Percentiles rank a stretch among this genome's conserved stretches.
phyloP scores from a whole-genome alignment of 1,284 basidiomycete species.

The Ustilago curta region DNA sequence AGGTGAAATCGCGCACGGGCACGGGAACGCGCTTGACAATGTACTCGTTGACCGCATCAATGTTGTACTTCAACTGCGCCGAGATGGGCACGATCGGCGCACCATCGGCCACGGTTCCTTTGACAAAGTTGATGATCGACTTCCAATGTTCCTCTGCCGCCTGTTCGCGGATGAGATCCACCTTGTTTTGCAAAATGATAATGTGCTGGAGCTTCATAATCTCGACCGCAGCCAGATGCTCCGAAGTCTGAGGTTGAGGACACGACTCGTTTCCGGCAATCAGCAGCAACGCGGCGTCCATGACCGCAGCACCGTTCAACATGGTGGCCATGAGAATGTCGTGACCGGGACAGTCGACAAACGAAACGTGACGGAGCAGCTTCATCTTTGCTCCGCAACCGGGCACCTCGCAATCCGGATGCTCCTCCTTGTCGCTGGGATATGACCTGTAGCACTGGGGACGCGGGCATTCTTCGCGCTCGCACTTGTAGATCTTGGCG shows the following conservation, averaged over 20 bases:
- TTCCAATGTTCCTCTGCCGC: slow-evolving; percentile 69
- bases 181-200: slow-evolving; percentile 84
- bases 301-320: slow-evolving; percentile 98
- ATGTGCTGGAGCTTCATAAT: slow-evolving; percentile 99
- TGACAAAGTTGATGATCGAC: slow-evolving; percentile 66
- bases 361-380: slow-evolving; percentile 83
- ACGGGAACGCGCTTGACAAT: slow-evolving; percentile 97
- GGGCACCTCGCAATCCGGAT: slow-evolving; percentile 90
- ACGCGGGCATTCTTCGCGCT: slow-evolving; percentile 89
- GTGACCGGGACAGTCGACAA: slow-evolving; percentile 79
- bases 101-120: slow-evolving; percentile 88
- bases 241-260: slow-evolving; percentile 97
- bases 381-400: slow-evolving; percentile 92
- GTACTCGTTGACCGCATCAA: slow-evolving; percentile 99
- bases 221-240: slow-evolving; percentile 97
- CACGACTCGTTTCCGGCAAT: slow-evolving; percentile 98
- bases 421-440: slow-evolving; percentile 91
- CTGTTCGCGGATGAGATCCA: slow-evolving; percentile 68
- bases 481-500: slow-evolving; percentile 99
- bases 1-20: slow-evolving; percentile 90
- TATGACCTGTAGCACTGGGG: slow-evolving; percentile 95
- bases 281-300: slow-evolving; percentile 96
- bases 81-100: slow-evolving; percentile 99
- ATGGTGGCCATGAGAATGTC: slow-evolving; percentile 95
- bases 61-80: slow-evolving; percentile 98